phyloP scores from a whole-genome alignment of 148 eudicot species.

The Silene uniflora region DNA sequence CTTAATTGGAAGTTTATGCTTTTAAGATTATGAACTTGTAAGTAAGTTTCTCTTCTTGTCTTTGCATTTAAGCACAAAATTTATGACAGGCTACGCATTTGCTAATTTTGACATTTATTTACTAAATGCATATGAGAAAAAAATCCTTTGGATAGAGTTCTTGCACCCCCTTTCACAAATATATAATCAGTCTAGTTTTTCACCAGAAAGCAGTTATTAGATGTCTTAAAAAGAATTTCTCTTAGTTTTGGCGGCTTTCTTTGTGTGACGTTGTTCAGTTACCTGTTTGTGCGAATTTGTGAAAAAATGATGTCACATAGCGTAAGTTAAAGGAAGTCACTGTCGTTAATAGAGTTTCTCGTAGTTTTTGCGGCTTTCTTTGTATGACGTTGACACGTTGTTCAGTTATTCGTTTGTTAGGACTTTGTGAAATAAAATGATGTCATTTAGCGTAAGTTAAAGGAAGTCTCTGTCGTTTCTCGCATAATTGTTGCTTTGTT shows the following conservation, averaged over 20 bases:
- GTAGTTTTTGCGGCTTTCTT: background rate
- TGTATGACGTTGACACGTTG: background rate
- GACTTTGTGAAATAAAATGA: background rate
- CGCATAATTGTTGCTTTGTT: background rate
- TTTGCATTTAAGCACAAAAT: background rate
- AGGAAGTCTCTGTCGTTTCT: background rate
- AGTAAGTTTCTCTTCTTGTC: slow-evolving; percentile 1
- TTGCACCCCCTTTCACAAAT: background rate
- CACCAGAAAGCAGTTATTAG: background rate
- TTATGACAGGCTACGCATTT: background rate
- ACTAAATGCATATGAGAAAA: background rate
- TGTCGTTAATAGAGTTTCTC: background rate
- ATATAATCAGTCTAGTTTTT: background rate
- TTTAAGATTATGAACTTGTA: background rate
- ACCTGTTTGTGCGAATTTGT: background rate
- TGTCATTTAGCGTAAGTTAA: background rate
- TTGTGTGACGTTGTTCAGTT: background rate
- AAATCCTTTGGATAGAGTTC: background rate
- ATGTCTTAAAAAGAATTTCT: background rate
- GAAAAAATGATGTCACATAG: background rate
- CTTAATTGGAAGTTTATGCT: slow-evolving; percentile 2
- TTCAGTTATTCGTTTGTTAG: background rate
- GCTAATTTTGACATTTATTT: background rate
- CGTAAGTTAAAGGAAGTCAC: background rate
- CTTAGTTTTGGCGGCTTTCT: background rate